Percentiles rank a stretch among this genome's conserved stretches.
phyloP scores from a whole-genome alignment of 2,329 filamentous ascomycete species.

The Pseudogymnoascus sp. region DNA sequence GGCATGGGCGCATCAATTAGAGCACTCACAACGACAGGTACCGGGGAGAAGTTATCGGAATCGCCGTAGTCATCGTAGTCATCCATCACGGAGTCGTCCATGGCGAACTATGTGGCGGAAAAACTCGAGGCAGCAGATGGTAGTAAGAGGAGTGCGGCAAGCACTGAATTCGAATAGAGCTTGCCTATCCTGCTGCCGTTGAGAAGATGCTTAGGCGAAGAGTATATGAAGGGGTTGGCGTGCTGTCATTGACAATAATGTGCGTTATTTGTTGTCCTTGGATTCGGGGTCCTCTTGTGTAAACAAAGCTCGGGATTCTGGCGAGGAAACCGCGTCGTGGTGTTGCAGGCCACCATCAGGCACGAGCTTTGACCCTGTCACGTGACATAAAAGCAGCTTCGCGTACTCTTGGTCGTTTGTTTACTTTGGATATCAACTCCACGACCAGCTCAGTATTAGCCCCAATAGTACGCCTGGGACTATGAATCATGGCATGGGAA shows the following conservation, averaged over 20 bases:
- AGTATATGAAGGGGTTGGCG: not conserved
- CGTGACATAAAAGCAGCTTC: not conserved
- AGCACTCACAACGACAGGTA: slow-evolving; percentile 40
- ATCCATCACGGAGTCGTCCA: slow-evolving; percentile 56
- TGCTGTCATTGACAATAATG: not conserved
- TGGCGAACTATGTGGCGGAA: slow-evolving; percentile 37
- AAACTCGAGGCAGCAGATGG: slow-evolving; percentile 35
- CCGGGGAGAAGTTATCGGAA: slow-evolving; percentile 54
- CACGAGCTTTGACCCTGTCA: not conserved
- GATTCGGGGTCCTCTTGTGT: slow-evolving; percentile 7
- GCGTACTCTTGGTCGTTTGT: not conserved
- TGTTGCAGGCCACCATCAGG: slow-evolving; percentile 1
- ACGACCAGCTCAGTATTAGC: not conserved
- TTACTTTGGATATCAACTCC: not conserved
- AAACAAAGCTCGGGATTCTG: slow-evolving; percentile 4
- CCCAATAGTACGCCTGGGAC: not conserved
- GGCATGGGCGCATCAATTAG: not conserved
- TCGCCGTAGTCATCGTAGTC: slow-evolving; percentile 40
- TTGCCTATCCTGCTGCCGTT: not conserved
- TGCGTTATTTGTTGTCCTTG: not conserved
- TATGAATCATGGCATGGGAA: not conserved
- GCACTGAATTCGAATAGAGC: slow-evolving; percentile 1
- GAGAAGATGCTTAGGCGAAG: not conserved
- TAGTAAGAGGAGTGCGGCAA: not conserved
- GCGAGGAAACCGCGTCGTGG: slow-evolving; percentile 6